Conservation (phyloP, 176 grass and related monocot genomes). For the Bromus sterilis region DNA sequence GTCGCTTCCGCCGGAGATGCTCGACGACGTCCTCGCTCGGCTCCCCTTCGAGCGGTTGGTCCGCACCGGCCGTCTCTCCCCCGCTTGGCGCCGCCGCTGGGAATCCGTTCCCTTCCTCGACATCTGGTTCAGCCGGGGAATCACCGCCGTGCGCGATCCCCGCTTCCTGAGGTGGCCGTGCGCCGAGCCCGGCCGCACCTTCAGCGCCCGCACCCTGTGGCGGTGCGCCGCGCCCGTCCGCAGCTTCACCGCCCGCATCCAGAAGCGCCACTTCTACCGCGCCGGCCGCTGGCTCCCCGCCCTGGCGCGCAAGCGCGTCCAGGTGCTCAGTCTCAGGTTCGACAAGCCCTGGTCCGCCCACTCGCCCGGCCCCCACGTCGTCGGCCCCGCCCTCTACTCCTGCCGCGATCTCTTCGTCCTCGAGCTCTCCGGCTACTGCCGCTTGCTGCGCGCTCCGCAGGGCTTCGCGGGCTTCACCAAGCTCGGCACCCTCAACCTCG, state of each 20-base stretch:
- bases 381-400: not conserved
- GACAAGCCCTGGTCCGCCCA: too few species aligned
- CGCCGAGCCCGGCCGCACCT: not conserved
- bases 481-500: not conserved
- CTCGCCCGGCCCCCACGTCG: not conserved
- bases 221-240: not conserved
- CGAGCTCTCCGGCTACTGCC: not conserved
- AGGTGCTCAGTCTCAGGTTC: not conserved
- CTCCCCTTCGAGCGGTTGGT: not conserved
- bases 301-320: not conserved
- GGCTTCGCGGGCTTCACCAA: not conserved
- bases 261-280: not conserved
- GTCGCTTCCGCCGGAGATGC: not conserved
- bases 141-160: not conserved
- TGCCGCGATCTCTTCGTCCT: not conserved
- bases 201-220: not conserved
- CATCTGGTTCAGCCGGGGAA: not conserved
- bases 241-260: not conserved
- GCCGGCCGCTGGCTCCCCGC: not conserved
- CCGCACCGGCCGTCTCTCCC: not conserved
- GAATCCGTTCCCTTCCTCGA: not conserved
- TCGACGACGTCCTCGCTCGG: not conserved
- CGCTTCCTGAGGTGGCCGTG: not conserved
- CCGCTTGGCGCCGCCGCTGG: not conserved
- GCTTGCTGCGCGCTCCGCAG: not conserved